Evolutionary conservation across 2,329 filamentous ascomycete genomes (phyloP), one percentile per base, ranked within the genome.

Genomic region (Neonectria sp.): DNA sequence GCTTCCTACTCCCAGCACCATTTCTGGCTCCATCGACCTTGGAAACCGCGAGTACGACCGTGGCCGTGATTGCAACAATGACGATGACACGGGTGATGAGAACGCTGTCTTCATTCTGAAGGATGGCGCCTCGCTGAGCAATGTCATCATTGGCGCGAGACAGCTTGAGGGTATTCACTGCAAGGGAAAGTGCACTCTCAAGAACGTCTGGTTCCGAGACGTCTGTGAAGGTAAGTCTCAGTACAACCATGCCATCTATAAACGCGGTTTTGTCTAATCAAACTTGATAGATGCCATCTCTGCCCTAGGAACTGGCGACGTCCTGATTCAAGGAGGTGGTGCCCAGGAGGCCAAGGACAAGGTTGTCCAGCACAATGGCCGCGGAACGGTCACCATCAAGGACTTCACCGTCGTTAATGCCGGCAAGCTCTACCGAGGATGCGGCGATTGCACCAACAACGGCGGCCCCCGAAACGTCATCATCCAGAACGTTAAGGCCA

Each of bases 121-220:
- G 12, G 60, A 70, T 12, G 69, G 69, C 13, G 71, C 68, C 8
- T 70, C 65, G 37, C 58, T 60, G 35, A 69, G 60, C 63, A 69
- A 67, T 46, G 67, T 69, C 60, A 70, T 73, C 29, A 73, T 73
- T 25, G 71, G 71, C 6, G 46, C 40, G 17, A 63, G 72, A 52
- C 68, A 73, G 37, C 59, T 53, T 15, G 72, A 77, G 63, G 76
- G 76, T 55, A 71, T 77, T 25, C 72, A 76, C 68, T 77, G 75
- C 63, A 58, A 69, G 6, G 71, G 74, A 78, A 52, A 75, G 70
- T 52, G 67, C 74, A 78, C 76, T 12, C 70, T 79, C 11, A 75
- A 73, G 57, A 79, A 79, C 69, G 80, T 82, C 56, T 81, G 79
- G 80, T 80, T 79, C 75, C 71, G 76, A 17, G 76, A 80, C 48